phyloP scores from a whole-genome alignment of 1,284 basidiomycete genomes.

The Cutaneotrichosporon cyanovorans region DNA sequence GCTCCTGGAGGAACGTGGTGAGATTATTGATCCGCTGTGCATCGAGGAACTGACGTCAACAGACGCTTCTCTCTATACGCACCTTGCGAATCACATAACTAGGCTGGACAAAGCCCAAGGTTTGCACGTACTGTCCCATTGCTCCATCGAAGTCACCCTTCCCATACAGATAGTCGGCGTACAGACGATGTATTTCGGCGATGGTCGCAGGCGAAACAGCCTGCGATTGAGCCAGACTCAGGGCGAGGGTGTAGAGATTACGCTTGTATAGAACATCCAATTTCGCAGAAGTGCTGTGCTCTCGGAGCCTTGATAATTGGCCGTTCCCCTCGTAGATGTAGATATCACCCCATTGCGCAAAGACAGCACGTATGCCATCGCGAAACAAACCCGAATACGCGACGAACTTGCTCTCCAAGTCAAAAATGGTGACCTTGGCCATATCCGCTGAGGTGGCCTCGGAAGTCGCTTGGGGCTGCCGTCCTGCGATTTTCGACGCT shows the following conservation, averaged over 20 bases:
- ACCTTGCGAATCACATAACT: slow-evolving; percentile 97
- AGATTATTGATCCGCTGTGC: slow-evolving; percentile 92
- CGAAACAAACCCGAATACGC: slow-evolving; percentile 72
- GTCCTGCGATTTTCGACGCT: slow-evolving; percentile 44
- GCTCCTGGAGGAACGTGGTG: slow-evolving; percentile 89
- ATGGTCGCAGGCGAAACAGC: slow-evolving; percentile 62
- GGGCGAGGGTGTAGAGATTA: slow-evolving; percentile 64
- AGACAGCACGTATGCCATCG: slow-evolving; percentile 68
- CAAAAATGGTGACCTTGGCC: slow-evolving; percentile 81
- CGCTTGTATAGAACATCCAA: slow-evolving; percentile 73
- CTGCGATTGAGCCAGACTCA: slow-evolving; percentile 64
- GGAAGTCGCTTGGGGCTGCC: neutral
- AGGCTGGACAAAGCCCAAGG: slow-evolving; percentile 79
- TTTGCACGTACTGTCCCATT: slow-evolving; percentile 85
- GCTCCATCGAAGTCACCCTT: slow-evolving; percentile 90
- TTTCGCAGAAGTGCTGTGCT: slow-evolving; percentile 71
- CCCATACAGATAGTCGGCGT: slow-evolving; percentile 83
- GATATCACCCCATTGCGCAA: slow-evolving; percentile 69
- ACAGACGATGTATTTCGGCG: slow-evolving; percentile 78
- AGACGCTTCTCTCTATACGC: slow-evolving; percentile 7
- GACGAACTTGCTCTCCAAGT: slow-evolving; percentile 86
- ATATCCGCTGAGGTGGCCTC: slow-evolving; percentile 52
- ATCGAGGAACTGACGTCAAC: slow-evolving; percentile 69
- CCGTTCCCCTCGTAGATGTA: slow-evolving; percentile 71
- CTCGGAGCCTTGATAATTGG: slow-evolving; percentile 63